Evolutionary conservation across 257 asterid genomes (phyloP), one percentile per base, ranked within the genome.

Genomic region (Nicotiana undulata): DNA sequence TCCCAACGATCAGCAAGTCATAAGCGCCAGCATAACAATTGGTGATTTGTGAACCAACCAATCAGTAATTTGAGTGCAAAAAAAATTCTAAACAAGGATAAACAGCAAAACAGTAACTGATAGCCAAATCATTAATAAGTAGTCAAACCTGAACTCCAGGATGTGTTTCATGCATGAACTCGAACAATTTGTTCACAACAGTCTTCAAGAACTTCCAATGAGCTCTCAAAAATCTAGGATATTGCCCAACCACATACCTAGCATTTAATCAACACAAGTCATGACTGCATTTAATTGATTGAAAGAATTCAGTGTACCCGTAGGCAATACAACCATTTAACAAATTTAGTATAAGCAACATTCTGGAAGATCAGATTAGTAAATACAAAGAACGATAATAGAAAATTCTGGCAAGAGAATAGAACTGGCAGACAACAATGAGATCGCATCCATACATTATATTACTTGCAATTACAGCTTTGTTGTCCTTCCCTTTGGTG

Each of bases 231-330:
- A 96, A 96, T 76, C 99, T 88, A 44, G 99, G 99, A 85, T 96
- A 96, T 83, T 96, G 99, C 82, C 99, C 99, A 83, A 96, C 99
- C 80, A 96, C 99, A 87, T 96, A 96, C 99, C 99, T 96, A 88
- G 59, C 82, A 58, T 67, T 66, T 80, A 58, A 76, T 44, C 31
- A 79, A 79, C 46, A 37, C 17, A 79, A 46, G 34, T 26, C 32
- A 20, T 74, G 44, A 74, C 61, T 24, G 28, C 44, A 26, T 7
- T 49, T 74, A 63, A 63, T 74, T 49, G 9, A 74, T 49, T 49
- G 24, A 26, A 74, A 74, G 44, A 49, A 24, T 7, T 12, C 22
- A 22, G 60, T 13, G 59, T 1, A 72, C 22, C 77, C 7, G 12
- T 46, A 70, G 17, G 77, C 4, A 53, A 70, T 70, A 70, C n/a